Base-by-base conservation (phyloP, 352 stramenopile species). In the Peronosclerospora sorghi region DNA sequence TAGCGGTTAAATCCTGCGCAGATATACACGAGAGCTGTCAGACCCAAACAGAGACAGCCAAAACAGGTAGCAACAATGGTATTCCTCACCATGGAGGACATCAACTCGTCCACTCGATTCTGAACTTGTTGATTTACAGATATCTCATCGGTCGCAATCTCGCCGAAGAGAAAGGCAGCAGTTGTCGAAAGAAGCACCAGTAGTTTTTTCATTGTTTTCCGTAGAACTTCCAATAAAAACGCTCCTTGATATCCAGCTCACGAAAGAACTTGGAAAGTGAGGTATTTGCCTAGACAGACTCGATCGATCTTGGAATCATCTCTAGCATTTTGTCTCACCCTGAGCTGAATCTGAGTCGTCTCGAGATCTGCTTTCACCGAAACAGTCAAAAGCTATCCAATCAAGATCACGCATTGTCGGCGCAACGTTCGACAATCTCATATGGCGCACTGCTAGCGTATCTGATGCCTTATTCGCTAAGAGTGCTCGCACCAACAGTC, bases 81-180 rank as follows among this genome's bases (percentile, higher is more conserved):
- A n/a, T n/a, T 39, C 30, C 45, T 42, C 39, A 64, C 58, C 58
- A 67, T 67, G 2, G 54, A 47, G n/a, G 49, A 51, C 37, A 67
- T 48, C 10, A 67, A 26, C 37, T 38, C 21, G 12, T 67, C 54
- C 5, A 63, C 57, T 1, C 48, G 57, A 17, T 15, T 39, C 13
- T 60, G 26, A 19, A 67, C 19, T 4, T 27, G 32, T 30, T 56
- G 48, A 21, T 54, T 35, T 17, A 27, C 34, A 18, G 19, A 10
- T 15, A 30, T 2, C 8, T 28, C 40, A 29, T 20, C 27, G 6
- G 35, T 35, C 15, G 8, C 19, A 20, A 20, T 20, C 0, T 41
- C 10, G 5, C 17, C 20, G 32, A 14, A 6, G 23, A 63, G 10
- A 5, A 29, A 26, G 26, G 35, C 20, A 23, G 54, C 37, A 28